phyloP scores from a whole-genome alignment of 2,329 filamentous ascomycete species.

The Kalmusia sp. region DNA sequence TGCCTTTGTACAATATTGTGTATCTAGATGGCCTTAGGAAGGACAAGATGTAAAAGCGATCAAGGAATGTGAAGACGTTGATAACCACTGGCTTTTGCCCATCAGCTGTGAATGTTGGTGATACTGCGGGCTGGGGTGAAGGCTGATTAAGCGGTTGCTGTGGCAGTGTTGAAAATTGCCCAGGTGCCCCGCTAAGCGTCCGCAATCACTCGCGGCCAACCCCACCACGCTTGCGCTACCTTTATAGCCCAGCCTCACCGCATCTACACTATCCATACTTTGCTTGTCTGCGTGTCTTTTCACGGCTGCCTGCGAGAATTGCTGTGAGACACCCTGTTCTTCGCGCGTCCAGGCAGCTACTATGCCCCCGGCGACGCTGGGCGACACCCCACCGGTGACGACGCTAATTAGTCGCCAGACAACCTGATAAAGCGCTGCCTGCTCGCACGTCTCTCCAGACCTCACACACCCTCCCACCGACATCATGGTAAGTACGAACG shows the following conservation, averaged over 20 bases:
- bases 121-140: no score
- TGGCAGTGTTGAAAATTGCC: conserved; percentile 17
- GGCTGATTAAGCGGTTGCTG: conserved; percentile 16
- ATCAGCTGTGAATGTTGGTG: neutral
- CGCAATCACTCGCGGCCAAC: conserved; percentile 15
- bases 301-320: conserved; percentile 25
- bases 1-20: conserved; percentile 46
- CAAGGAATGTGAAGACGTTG: conserved; percentile 34
- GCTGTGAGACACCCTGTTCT: conserved; percentile 35
- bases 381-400: conserved; percentile 40
- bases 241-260: conserved; percentile 29
- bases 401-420: conserved; percentile 45
- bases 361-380: no score
- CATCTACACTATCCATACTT: conserved; percentile 28
- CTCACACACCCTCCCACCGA: conserved; percentile 28
- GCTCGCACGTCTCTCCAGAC: conserved; percentile 22
- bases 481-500: conserved; percentile 43
- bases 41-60: conserved; percentile 40
- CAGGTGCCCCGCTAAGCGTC: conserved; percentile 3
- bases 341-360: conserved; percentile 24
- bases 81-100: neutral
- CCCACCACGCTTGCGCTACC: conserved; percentile 26
- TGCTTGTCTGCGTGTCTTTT: conserved; percentile 24
- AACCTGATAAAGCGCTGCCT: conserved; percentile 44
- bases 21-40: conserved; percentile 40